Percentiles rank a stretch among this genome's conserved stretches.
Conservation (phyloP, 2,329 filamentous ascomycete genomes). For the Keithomyces neogunnii region DNA sequence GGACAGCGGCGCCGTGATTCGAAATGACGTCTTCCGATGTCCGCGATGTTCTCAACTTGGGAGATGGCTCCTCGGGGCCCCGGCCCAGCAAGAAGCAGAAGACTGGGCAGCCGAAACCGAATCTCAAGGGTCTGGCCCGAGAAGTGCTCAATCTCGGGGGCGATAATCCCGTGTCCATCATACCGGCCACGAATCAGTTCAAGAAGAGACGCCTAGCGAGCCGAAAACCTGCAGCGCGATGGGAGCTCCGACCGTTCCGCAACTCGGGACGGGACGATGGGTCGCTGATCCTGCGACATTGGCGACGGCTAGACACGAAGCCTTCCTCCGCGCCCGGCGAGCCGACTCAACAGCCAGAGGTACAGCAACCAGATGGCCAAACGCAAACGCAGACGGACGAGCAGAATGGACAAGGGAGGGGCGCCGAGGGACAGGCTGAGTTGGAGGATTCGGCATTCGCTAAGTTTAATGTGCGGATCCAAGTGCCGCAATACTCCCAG, state of each 20-base stretch:
- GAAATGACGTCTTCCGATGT: constrained; percentile 71
- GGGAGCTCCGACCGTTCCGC: constrained; percentile 62
- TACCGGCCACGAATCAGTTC: constrained; percentile 50
- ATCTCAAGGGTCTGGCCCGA: constrained; percentile 54
- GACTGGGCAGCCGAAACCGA: constrained; percentile 48
- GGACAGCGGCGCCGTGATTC: constrained; percentile 3
- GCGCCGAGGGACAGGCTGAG: constrained; percentile 15
- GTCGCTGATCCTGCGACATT: constrained; percentile 64
- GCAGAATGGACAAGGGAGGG: background rate
- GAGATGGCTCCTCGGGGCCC: constrained; percentile 41
- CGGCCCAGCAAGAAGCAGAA: constrained; percentile 70
- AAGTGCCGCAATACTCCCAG: constrained; percentile 74
- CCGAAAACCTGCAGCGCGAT: constrained; percentile 48
- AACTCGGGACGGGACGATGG: constrained; percentile 70
- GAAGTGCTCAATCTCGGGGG: constrained; percentile 59
- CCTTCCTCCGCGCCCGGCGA: constrained; percentile 14
- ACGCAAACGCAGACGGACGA: background rate
- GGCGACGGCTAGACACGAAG: constrained; percentile 54
- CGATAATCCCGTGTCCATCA: constrained; percentile 59
- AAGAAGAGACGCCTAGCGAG: constrained; percentile 49
- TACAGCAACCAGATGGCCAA: constrained; percentile 25
- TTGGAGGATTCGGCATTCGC: constrained; percentile 60
- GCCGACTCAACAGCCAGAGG: constrained; percentile 12
- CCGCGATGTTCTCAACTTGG: constrained; percentile 80
- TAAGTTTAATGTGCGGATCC: constrained; percentile 79